Base-by-base conservation (phyloP, 1,139 yeast genomes). In the Barnettozyma hawaiiensis region DNA sequence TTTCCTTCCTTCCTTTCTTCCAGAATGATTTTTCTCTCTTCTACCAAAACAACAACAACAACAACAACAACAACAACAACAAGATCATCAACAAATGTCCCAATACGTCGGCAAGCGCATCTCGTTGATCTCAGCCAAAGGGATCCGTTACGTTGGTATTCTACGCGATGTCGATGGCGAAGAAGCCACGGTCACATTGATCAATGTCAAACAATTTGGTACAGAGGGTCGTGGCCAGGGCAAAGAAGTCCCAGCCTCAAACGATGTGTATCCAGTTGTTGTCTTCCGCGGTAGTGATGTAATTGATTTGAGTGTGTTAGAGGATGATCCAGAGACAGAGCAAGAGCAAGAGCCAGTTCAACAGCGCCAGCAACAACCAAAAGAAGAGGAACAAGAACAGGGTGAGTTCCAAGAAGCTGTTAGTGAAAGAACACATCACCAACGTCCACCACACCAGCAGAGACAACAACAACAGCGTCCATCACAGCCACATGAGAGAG, bases 281-380 rank as follows among this genome's bases (percentile, higher is more conserved):
- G 89, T 85, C 40, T 85, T 92, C 62, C 78, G 94, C 53, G 98
- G 98, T 32, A 79, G 87, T 31, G 97, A 90, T 57, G 97, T 92
- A 32, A 85, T 86, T 66, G 96, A 86, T 59, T 73, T 92, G 63
- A 78, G 81, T 50, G 95, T 92, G 48, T 73, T 90, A 57, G 97
- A 87, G 51, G 70, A 70, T 26, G 45, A 37, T 14, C 73, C 76
- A 46, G 66, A 23, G n/a, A 64, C 16, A 28, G 20, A 62, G 27
- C 61, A 48, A 31, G 62, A 60, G 19, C 60, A 59, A 22, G 61
- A 55, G 20, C 65, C 56, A 34, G 42, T 44, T 16, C 29, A 35
- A 20, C 24, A 35, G 15, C 57, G 57, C 60, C 52, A 40, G 55
- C 51, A 50, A 61, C 49, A 58, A 59, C 46, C 54, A 21, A 59